Conservation (phyloP, 352 stramenopile genomes). For the Globisporangium mamillatum region DNA sequence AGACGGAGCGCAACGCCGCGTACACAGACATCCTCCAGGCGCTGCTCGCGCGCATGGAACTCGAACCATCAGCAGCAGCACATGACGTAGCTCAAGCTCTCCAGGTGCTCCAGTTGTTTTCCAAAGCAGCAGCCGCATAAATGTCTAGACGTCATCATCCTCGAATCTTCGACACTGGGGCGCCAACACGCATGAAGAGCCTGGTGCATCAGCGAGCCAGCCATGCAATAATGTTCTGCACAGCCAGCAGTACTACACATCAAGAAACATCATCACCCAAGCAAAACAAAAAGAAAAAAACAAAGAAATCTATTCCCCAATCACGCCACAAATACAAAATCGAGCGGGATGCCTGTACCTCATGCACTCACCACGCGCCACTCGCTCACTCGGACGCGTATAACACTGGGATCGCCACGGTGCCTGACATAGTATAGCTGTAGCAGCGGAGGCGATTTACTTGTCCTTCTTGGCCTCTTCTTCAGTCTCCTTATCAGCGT, state of each 20-base stretch:
- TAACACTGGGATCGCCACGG: not conserved
- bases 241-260: not conserved
- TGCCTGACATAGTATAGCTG: not conserved
- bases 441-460: conserved; percentile 1
- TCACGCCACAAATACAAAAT: conserved; percentile 1
- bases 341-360: conserved; percentile 3
- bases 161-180: not conserved
- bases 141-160: not conserved
- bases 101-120: conserved; percentile 4
- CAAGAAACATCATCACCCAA: not conserved
- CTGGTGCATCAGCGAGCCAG: not conserved
- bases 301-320: conserved; percentile 12
- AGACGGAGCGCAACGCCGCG: not conserved
- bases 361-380: not conserved
- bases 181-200: not conserved
- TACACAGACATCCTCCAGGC: conserved; percentile 3
- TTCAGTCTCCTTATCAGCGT: conserved; percentile 16
- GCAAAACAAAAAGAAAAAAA: not conserved
- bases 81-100: not conserved
- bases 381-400: not conserved
- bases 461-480: conserved; percentile 21
- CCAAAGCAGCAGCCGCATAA: conserved; percentile 8
- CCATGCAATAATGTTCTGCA: not conserved
- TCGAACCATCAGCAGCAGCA: not conserved
- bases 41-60: conserved; percentile 7